Base-by-base conservation (phyloP, 495 filamentous ascomycete species). In the Podospora fimiseda region DNA sequence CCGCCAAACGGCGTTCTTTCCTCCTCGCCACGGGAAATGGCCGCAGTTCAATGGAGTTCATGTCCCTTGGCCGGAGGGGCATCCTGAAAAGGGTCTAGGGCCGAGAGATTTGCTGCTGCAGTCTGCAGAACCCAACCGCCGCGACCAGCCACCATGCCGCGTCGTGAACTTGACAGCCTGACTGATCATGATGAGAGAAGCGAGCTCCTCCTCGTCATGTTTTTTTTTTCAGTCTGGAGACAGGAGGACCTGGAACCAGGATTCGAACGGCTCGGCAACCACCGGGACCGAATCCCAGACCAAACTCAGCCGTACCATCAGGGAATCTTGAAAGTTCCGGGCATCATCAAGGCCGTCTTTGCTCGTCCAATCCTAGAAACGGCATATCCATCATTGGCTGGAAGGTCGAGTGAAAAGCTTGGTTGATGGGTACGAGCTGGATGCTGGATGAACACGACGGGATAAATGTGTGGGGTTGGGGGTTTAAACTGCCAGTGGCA, bases 51-150 rank as follows among this genome's bases (percentile, higher is more conserved):
- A n/a, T n/a, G n/a, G n/a, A 58, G 67, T 55, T 55, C 53, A 23
- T 27, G 44, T 47, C 23, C n/a, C 33, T 22, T 22, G 60, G 54
- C 60, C 70, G 70, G 70, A 62, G 62, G 37, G 58, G 53, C 57
- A 57, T 68, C 60, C 69, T 69, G 27, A 60, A 76, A 69, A 48
- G 39, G 63, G 66, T 45, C 59, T 69, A 70, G 64, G 53, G 52
- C 58, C 63, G 58, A 66, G 51, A 59, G 59, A 64, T 60, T 52
- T 51, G 54, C 45, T 53, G 51, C 48, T 56, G 48, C 44, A 45
- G n/a, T 43, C n/a, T n/a, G 43, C 6, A 5, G 27, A 6, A 11
- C 27, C 5, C 27, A 55, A 56, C 20, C 33, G 48, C 36, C 47
- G 55, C 56, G 53, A 37, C 48, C 48, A 21, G n/a, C 37, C 44